Conservation (phyloP, 2,329 filamentous ascomycete genomes). For the Neofusicoccum cordaticola region DNA sequence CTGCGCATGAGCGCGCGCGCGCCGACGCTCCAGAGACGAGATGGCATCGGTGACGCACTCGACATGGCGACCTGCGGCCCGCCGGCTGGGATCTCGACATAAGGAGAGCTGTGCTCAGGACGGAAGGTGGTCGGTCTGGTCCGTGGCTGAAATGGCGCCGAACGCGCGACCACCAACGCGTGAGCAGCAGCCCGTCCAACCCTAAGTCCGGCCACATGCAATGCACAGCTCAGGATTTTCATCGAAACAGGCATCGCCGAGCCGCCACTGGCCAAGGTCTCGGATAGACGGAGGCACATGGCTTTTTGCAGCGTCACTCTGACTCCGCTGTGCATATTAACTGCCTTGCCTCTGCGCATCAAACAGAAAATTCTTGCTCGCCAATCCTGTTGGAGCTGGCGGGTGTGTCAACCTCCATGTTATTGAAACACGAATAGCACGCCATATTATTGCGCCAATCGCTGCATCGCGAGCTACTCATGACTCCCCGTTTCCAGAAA, state of each 20-base stretch:
- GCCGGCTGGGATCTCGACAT: not conserved
- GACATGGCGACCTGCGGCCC: not conserved
- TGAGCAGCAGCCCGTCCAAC: conserved; percentile 9
- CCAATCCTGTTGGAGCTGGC: not conserved
- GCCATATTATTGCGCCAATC: conserved; percentile 8
- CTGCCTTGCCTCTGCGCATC: not conserved
- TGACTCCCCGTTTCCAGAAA: conserved; percentile 10
- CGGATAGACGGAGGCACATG: conserved; percentile 15
- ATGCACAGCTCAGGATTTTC: conserved; percentile 11
- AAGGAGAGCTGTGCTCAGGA: conserved; percentile 9
- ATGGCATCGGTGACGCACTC: conserved; percentile 9
- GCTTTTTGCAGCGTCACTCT: conserved; percentile 14
- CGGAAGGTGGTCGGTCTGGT: conserved; percentile 13
- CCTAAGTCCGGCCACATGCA: conserved; percentile 10
- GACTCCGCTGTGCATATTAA: conserved; percentile 5
- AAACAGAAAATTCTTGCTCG: conserved; percentile 5
- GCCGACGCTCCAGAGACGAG: not conserved
- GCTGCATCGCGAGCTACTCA: not conserved
- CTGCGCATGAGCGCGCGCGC: not conserved
- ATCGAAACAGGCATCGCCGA: conserved; percentile 9
- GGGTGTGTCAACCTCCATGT: not conserved
- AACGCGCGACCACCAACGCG: conserved; percentile 16
- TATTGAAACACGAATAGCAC: conserved; percentile 9
- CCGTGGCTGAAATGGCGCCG: conserved; percentile 16
- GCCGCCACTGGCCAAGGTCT: conserved; percentile 11